These are phyloP conservation scores for Aspergillus nanangensis DNA, from an alignment of 495 filamentous ascomycete species.

Conservation along the genomic window DNA sequence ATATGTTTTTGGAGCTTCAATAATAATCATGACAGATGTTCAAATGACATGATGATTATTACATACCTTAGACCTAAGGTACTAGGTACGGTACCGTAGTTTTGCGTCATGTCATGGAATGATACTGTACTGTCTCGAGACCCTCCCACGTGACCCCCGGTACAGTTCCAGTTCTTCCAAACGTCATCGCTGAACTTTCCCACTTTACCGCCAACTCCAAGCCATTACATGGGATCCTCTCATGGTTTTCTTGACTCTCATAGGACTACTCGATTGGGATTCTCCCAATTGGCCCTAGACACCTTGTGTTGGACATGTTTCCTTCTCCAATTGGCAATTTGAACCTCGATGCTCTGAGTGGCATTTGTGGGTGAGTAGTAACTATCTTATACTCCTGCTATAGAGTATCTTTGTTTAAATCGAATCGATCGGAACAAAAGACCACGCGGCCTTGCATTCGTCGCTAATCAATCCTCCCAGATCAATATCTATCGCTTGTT, in stretches of 20 bases:
- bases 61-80: too few species aligned
- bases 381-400: too few species aligned
- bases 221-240: background rate
- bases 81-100: too few species aligned
- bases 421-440: too few species aligned
- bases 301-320: constrained; percentile 49
- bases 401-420: too few species aligned
- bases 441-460: too few species aligned
- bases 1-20: too few species aligned
- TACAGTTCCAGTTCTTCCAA: too few species aligned
- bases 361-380: constrained; percentile 68
- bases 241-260: background rate
- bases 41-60: too few species aligned
- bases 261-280: background rate
- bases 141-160: background rate
- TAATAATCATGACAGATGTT: background rate
- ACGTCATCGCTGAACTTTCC: constrained; percentile 6
- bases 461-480: constrained; percentile 42
- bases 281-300: constrained; percentile 9
- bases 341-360: constrained; percentile 82
- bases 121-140: background rate
- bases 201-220: background rate
- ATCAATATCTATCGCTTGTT: constrained; percentile 93
- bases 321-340: constrained; percentile 63
- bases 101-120: too few species aligned